Base-by-base conservation (phyloP, 2,329 filamentous ascomycete genomes). In the Calonectria ilicicola region DNA sequence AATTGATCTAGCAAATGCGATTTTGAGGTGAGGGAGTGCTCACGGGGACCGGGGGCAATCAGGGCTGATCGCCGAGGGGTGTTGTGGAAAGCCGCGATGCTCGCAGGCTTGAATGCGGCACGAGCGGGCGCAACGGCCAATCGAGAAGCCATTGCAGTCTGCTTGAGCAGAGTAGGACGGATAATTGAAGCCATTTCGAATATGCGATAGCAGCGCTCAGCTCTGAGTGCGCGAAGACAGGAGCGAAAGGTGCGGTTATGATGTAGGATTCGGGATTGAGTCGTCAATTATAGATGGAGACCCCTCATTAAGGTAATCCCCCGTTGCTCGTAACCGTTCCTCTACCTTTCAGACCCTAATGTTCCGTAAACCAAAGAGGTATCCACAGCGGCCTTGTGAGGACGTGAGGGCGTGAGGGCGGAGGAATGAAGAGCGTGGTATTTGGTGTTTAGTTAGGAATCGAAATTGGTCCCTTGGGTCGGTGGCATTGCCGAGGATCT, bases 21-120 rank as follows among this genome's bases (percentile, higher is more conserved):
- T 21, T 40, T 40, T 9, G 42, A 21, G 19, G n/a, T 21, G n/a
- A 2, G 40, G 35, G 17, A 15, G 29, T 51, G 90, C 93, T 86
- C 89, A 97, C 95, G 97, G 81, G 96, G 95, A 77, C 94, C 91
- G 69, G 95, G 93, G 72, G 96, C 95, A 70, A 99, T 90, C 81
- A 99, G 93, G 80, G 91, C 89, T 96, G 93, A 82, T 90, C 89
- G 84, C 86, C 91, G 91, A 85, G 91, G 89, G 49, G 94, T 95
- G 81, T 93, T 94, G 86, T 98, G 96, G 90, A 99, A 98, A 79
- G 94, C 93, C 77, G 95, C 93, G 80, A 92, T 88, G 84, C 92
- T 88, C 78, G 86, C 85, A 73, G 83, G 80, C 67, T 78, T 79
- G 77, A 80, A 80, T 73, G 77, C 79, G 80, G 78, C 77, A 81